A percentile compares a stretch with the other conserved stretches of the same genome.
Evolutionary conservation across 345 rosid species (phyloP).

Genomic region (Crucihimalaya himalaica): DNA sequence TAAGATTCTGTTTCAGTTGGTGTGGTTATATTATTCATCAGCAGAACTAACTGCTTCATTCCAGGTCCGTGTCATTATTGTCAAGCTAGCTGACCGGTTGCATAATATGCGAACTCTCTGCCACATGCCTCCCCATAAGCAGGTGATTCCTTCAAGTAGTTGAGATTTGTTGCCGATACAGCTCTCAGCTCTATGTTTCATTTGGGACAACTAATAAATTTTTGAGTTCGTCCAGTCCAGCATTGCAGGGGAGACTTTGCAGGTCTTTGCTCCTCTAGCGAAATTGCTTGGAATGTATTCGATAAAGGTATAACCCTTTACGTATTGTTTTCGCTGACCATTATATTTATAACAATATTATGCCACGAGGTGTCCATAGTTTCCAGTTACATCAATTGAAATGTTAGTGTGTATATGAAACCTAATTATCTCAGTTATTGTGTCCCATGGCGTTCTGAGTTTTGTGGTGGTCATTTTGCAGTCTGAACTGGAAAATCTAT

Average conservation of each 20-base stretch:
- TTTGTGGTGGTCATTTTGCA: conserved; percentile 48
- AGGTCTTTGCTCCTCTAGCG: conserved; percentile 97
- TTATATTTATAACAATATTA: not conserved
- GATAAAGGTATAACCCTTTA: conserved; percentile 66
- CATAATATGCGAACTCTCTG: conserved; percentile 98
- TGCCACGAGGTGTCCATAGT: conserved; percentile 9
- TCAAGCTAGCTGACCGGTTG: conserved; percentile 96
- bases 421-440: conserved; percentile 9
- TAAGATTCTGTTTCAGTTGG: conserved; percentile 22
- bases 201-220: conserved; percentile 34
- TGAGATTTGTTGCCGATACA: conserved; percentile 15
- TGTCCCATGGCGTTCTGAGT: conserved; percentile 21
- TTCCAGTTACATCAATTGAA: not conserved
- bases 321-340: not conserved
- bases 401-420: conserved; percentile 2
- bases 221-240: conserved; percentile 65
- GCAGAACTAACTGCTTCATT: conserved; percentile 36
- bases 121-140: conserved; percentile 95
- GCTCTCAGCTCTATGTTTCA: conserved; percentile 19
- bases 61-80: conserved; percentile 98
- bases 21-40: conserved; percentile 8
- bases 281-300: conserved; percentile 97
- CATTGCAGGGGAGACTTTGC: conserved; percentile 95
- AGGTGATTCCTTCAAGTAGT: conserved; percentile 52
- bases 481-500: conserved; percentile 95